These are phyloP conservation scores for Pleurotus citrinopileatus DNA, from an alignment of 768 basidiomycete species.

Conservation along the genomic window DNA sequence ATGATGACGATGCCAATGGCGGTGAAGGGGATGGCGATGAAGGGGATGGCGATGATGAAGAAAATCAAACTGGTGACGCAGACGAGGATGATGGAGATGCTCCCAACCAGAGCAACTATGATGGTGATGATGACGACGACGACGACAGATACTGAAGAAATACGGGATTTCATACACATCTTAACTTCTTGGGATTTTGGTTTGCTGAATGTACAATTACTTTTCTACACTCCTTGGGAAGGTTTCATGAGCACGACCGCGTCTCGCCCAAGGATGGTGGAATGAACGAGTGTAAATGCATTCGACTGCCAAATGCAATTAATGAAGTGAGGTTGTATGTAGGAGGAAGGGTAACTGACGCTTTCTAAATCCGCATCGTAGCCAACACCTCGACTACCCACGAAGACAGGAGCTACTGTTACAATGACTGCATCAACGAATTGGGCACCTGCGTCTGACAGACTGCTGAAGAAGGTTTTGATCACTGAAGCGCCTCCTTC, in stretches of 20 bases:
- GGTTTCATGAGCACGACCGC: constrained; percentile 25
- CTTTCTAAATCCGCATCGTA: constrained; percentile 33
- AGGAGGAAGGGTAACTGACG: constrained; percentile 15
- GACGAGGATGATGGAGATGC: too few species aligned
- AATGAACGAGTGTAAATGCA: constrained; percentile 24
- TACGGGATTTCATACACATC: not conserved
- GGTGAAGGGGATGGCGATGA: not conserved
- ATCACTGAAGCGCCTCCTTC: constrained; percentile 92
- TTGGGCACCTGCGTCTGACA: constrained; percentile 16
- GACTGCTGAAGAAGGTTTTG: constrained; percentile 53
- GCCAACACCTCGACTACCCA: constrained; percentile 70
- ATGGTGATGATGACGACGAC: not conserved
- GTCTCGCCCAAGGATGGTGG: constrained; percentile 34
- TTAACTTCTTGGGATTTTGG: too few species aligned
- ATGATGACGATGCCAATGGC: not conserved
- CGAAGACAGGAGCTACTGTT: constrained; percentile 83
- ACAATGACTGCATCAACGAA: constrained; percentile 74
- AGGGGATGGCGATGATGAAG: not conserved
- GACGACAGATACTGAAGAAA: not conserved
- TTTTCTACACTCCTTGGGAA: too few species aligned
- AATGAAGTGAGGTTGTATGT: not conserved
- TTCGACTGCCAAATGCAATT: constrained; percentile 4
- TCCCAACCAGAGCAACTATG: too few species aligned
- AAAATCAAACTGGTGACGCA: not conserved
- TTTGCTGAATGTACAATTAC: too few species aligned